Evolutionary conservation across 129 eudicot species (phyloP).

Genomic region (Flaveria ramosissima): DNA sequence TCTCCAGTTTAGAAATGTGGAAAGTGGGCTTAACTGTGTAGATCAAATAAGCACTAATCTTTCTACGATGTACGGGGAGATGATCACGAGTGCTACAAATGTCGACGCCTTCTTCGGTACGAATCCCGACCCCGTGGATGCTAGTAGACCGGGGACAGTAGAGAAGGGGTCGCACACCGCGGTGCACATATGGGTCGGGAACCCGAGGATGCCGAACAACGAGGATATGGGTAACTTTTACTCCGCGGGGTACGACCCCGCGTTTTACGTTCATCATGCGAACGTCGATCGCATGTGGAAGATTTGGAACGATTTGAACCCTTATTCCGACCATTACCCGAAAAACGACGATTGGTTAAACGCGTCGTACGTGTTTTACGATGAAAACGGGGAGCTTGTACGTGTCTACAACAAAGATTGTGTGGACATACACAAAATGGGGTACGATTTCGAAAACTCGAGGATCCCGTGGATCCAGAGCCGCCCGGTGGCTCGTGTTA

Average conservation of each 20-base stretch:
- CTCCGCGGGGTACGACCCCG: slow-evolving; percentile 48
- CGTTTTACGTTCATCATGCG: slow-evolving; percentile 47
- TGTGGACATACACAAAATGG: slow-evolving; percentile 31
- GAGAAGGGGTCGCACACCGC: slow-evolving; percentile 31
- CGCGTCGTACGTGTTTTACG: slow-evolving; percentile 45
- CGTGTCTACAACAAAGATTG: slow-evolving; percentile 45
- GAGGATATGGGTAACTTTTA: slow-evolving; percentile 53
- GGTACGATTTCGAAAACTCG: slow-evolving; percentile 31
- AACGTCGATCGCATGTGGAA: slow-evolving; percentile 58
- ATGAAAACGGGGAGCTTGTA: slow-evolving; percentile 47
- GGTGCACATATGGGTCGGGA: slow-evolving; percentile 39
- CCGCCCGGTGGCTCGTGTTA: slow-evolving; percentile 31
- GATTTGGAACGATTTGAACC: slow-evolving; percentile 25
- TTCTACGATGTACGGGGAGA: slow-evolving; percentile 21
- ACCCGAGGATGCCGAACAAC: slow-evolving; percentile 29
- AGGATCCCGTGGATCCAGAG: slow-evolving; percentile 41
- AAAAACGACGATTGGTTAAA: slow-evolving; percentile 39
- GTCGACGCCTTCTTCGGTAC: slow-evolving; percentile 33
- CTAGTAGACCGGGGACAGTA: slow-evolving; percentile 5
- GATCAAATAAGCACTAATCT: slow-evolving; percentile 20
- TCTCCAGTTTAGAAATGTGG: not conserved
- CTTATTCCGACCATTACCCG: slow-evolving; percentile 9
- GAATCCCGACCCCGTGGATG: not conserved
- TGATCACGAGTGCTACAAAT: slow-evolving; percentile 12
- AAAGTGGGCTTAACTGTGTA: not conserved